Conservation (phyloP, 257 asterid genomes). For the Striga asiatica region DNA sequence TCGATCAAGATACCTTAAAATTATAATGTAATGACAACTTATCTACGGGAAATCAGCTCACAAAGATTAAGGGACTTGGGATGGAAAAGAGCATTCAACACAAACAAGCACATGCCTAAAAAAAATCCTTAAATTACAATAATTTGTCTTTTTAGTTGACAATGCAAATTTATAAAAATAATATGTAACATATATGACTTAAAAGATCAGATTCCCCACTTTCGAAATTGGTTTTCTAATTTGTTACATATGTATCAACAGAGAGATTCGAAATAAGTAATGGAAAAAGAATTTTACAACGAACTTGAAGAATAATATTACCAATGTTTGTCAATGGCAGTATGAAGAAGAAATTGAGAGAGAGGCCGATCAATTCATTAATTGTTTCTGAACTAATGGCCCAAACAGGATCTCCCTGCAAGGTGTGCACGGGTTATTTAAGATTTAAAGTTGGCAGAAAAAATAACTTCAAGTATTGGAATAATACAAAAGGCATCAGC, state of each 20-base stretch:
- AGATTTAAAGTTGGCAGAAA: background rate
- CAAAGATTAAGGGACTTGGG: background rate
- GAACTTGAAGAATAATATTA: slow-evolving; percentile 6
- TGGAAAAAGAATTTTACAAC: too few species aligned
- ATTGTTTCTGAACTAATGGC: slow-evolving; percentile 77
- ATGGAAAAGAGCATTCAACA: background rate
- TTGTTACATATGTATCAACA: too few species aligned
- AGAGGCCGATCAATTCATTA: slow-evolving; percentile 59
- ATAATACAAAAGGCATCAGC: background rate
- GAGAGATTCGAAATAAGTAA: too few species aligned
- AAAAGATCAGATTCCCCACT: too few species aligned
- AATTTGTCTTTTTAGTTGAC: too few species aligned
- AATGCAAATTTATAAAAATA: too few species aligned
- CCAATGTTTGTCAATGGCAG: slow-evolving; percentile 73
- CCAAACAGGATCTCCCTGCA: slow-evolving; percentile 99
- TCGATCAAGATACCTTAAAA: slow-evolving; percentile 26
- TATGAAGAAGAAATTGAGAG: slow-evolving; percentile 85
- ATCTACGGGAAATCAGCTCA: background rate
- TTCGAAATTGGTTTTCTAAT: too few species aligned
- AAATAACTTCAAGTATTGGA: background rate
- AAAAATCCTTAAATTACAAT: too few species aligned
- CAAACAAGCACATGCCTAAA: background rate
- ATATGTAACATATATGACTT: too few species aligned
- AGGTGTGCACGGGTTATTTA: background rate
- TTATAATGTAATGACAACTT: background rate